phyloP scores from a whole-genome alignment of 202 grass and related monocot genomes.

The Miscanthus sacchariflorus region DNA sequence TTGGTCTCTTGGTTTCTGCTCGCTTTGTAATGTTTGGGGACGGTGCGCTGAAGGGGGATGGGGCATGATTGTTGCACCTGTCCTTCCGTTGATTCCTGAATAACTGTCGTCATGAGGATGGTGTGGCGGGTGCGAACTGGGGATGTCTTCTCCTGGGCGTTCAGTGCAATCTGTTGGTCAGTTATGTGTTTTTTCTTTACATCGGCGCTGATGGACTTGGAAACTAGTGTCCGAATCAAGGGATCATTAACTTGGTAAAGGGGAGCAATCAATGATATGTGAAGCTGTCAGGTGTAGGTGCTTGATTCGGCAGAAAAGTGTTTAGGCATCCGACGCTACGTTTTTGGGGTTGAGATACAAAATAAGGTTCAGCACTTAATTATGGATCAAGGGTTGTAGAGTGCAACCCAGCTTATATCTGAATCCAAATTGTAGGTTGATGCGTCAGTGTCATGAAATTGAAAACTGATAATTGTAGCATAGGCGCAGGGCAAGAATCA shows the following conservation, averaged over 20 bases:
- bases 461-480: background rate
- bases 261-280: background rate
- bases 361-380: background rate
- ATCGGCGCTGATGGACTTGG: background rate
- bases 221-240: background rate
- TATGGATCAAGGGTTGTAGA: background rate
- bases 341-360: background rate
- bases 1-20: conserved; percentile 4
- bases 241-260: background rate
- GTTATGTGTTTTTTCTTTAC: background rate
- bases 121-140: background rate
- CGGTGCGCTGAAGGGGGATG: background rate
- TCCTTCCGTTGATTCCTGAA: background rate
- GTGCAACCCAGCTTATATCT: background rate
- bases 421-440: background rate
- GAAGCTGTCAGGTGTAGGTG: background rate
- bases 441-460: conserved; percentile 18
- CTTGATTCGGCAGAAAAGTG: background rate
- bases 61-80: background rate
- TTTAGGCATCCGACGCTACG: background rate
- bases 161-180: background rate
- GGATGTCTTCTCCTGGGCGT: background rate
- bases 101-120: background rate
- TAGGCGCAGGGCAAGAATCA: background rate
- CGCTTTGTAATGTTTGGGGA: background rate